Percentiles rank a stretch among this genome's conserved stretches.
Evolutionary conservation across 1,139 yeast species (phyloP).

Genomic region (Eremothecium sinecaudum): DNA sequence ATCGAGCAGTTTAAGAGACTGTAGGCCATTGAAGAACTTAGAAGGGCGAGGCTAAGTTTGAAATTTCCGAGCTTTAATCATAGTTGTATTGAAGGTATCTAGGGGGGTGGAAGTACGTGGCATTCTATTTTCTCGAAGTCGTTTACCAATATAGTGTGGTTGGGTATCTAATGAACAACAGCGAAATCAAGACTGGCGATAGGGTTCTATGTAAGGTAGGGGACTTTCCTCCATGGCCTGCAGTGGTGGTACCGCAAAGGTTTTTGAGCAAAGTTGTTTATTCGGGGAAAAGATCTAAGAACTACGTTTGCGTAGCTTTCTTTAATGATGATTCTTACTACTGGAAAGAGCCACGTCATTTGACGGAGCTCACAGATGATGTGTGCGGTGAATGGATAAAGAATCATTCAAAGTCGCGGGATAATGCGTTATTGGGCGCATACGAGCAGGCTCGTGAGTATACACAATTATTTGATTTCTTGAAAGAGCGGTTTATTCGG

Average conservation of each 20-base stretch:
- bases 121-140: no score
- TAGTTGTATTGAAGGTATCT: no score
- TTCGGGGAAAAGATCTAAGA: constrained; percentile 18
- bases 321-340: constrained; percentile 31
- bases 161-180: constrained; percentile 15
- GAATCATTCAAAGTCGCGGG: constrained; percentile 10
- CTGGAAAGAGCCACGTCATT: constrained; percentile 29
- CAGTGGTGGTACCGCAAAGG: constrained; percentile 31
- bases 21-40: no score
- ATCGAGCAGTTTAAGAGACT: no score
- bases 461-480: constrained; percentile 19
- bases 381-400: constrained; percentile 16
- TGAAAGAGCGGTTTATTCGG: constrained; percentile 19
- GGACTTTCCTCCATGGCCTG: constrained; percentile 34
- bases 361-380: constrained; percentile 17
- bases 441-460: constrained; percentile 26
- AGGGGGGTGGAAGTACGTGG: no score
- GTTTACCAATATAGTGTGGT: no score
- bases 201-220: constrained; percentile 32
- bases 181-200: constrained; percentile 27
- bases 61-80: no score
- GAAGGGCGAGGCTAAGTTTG: no score
- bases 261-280: constrained; percentile 27
- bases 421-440: constrained; percentile 23
- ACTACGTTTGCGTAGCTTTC: constrained; percentile 30